Evolutionary conservation across 2,329 filamentous ascomycete genomes (phyloP), one percentile per base, ranked within the genome.

Genomic region (Microsporum audouinii): DNA sequence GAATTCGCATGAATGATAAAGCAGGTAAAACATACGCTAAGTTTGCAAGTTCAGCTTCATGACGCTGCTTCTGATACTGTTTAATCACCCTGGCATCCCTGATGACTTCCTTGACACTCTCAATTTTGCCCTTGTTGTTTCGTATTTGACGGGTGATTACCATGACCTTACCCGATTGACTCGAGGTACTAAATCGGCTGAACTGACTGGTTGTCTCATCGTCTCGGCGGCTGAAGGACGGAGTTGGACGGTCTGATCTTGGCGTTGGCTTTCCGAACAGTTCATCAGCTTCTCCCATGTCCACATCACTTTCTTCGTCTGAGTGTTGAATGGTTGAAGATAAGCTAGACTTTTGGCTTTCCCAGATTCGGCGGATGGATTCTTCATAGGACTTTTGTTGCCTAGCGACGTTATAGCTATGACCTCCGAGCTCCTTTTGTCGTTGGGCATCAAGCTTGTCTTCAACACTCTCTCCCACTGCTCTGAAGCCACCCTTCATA

Each of bases 401-500:
- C 66, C 89, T 87, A 70, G 92, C 94, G 63, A 99, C 94, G 65
- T 99, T 99, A 78, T 99, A 99, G 67, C 89, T 91, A 75, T 99
- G 94, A 0, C 94, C 94, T 60, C 91, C 91, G 65, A 81, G 78
- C 61, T 86, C 83, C 65, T 84, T 85, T 62, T 80, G 75, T 64
- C 79, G 77, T 68, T 94, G 92, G 14, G 88, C 88, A 70, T 91
- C 89, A 65, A 94, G 84, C 71, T 91, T 89, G 64, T 91, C 88
- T 69, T 90, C 88, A 63, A 91, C 89, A 69, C 89, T 91, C 72
- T 96, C 90, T 23, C 90, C 91, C 31, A 95, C 83, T 23, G 91
- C 88, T 70, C 91, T 89, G 73, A 96, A 99, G 0, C 94, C 94
- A 64, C 94, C 94, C 75, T 99, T 99, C 94, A 99, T 99, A 0